Percentiles rank a stretch among this genome's conserved stretches.
These are phyloP conservation scores for Paraurostyla sp. DNA, from an alignment of 73 alveolate genomes.

Conservation along the genomic window DNA sequence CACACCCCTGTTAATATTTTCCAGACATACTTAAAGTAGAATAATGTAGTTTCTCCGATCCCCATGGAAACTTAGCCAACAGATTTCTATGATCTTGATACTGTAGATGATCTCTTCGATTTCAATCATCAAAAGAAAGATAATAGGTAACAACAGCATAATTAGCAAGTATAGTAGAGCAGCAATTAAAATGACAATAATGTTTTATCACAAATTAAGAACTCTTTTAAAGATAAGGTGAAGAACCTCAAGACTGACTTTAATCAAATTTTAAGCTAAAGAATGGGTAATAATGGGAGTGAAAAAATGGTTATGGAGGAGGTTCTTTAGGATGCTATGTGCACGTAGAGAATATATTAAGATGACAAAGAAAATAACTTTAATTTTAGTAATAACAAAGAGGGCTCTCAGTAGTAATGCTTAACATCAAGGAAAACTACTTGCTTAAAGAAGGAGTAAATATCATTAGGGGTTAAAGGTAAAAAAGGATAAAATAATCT, in stretches of 20 bases:
- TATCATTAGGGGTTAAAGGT: not conserved
- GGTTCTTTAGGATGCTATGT: too few relatives aligned
- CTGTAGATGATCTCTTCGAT: conserved; percentile 17
- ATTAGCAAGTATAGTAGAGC: too few relatives aligned
- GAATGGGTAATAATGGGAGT: not conserved
- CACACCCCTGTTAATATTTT: conserved; percentile 35
- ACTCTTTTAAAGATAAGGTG: conserved; percentile 4
- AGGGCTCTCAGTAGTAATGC: not conserved
- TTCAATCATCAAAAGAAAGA: not conserved
- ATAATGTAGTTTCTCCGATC: conserved; percentile 18
- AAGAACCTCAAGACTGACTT: not conserved
- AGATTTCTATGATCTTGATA: conserved; percentile 11
- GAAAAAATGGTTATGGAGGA: too few relatives aligned
- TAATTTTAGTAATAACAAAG: not conserved
- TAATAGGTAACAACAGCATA: too few relatives aligned
- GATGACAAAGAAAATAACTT: not conserved
- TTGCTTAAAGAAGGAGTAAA: not conserved
- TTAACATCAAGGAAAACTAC: not conserved
- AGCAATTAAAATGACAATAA: too few relatives aligned
- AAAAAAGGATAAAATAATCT: not conserved
- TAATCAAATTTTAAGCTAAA: not conserved
- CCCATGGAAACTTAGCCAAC: not conserved
- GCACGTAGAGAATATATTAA: not conserved
- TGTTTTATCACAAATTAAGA: too few relatives aligned
- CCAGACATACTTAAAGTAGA: not conserved